Evolutionary conservation across 1,284 basidiomycete genomes (phyloP), one percentile per base, ranked within the genome.

Genomic region (Mycena sp.): DNA sequence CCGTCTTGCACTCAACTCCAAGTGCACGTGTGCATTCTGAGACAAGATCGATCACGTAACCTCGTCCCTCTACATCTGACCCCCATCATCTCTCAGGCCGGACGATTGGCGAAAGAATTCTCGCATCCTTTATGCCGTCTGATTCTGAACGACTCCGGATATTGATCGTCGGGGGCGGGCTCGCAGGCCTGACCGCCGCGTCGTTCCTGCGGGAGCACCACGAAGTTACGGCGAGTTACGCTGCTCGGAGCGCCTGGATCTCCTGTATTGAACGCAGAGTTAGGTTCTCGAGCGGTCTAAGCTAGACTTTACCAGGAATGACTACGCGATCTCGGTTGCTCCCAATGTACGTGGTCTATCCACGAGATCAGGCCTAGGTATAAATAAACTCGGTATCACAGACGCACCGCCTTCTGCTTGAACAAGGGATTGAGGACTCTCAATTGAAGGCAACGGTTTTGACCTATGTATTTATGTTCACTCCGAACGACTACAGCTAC

Each of bases 241-340:
- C 23, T 32, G 25, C 4, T 17, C 19, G 6, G 9, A 28, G 6
- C 16, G 4, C 7, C 35, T 21, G 35, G 11, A 44, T 7, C 28
- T 7, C 10, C 21, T 17, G 12, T 28, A 30, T 4, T 40, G 21
- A 48, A 50, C 17, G 19, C 29, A n/a, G 21, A 3, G 16, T 16
- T 29, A 65, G 63, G 54, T 65, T 29, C 49, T 81, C 50, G 78
- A 82, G 66, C 72, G 75, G 26, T 82, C 80, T 44, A 81, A 81
- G 28, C 70, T 78, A 23, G 81, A 83, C 52, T 83, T 83, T 63
- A 79, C 82, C 69, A 69, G 69, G 35, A 81, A 76, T 29, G 63
- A 65, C 26, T 64, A 61, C 38, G 58, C 58, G n/a, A 65, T 65
- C 10, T 61, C 58, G 10, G 28, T 65, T 45, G 58, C 63, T 17